Evolutionary conservation across 2,329 filamentous ascomycete genomes (phyloP), one percentile per base, ranked within the genome.

Genomic region (Diaporthe nobilis): DNA sequence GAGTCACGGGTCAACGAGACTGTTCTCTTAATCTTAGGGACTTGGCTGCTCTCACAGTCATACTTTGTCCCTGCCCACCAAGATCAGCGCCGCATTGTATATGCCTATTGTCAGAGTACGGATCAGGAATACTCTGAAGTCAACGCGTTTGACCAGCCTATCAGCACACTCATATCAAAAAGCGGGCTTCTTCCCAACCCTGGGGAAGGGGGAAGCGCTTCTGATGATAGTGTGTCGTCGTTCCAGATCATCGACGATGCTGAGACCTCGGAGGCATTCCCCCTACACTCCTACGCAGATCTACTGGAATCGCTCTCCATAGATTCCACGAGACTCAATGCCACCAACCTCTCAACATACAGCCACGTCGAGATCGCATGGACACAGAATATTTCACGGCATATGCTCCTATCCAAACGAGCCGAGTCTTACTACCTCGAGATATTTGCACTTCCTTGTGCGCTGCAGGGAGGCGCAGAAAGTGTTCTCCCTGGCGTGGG

Each of bases 371-470:
- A 68, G 22, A 51, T 53, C 9, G 8, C 44, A 28, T 68, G 44
- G 44, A 68, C 63, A 10, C 22, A 53, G 1, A 20, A 53, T 0
- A 8, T 68, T 1, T 68, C 63, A 17, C 63, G 63, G 0, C 63
- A 53, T 10, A 53, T 53, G 63, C 44, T 68, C 4, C 31, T 67
- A 4, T 68, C 44, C 3, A 68, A 12, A 53, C 1, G 20, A 53
- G 63, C 63, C 6, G 63, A 53, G 13, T 68, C 47, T 10, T 39
- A 37, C 3, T 68, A 37, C 12, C 31, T 68, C 1, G 47, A 67
- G 63, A 39, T 68, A 25, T 51, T 53, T 7, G 63, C 63, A 28
- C 47, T 68, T n/a, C 47, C 31, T 39, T 68, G 44, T 17, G 28
- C 63, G 3, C 31, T 68, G 6, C 63, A 53, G 31, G n/a, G 63